Percentiles rank a stretch among this genome's conserved stretches.
Evolutionary conservation across 2,329 filamentous ascomycete genomes (phyloP).

Genomic region (Claviceps citrina): DNA sequence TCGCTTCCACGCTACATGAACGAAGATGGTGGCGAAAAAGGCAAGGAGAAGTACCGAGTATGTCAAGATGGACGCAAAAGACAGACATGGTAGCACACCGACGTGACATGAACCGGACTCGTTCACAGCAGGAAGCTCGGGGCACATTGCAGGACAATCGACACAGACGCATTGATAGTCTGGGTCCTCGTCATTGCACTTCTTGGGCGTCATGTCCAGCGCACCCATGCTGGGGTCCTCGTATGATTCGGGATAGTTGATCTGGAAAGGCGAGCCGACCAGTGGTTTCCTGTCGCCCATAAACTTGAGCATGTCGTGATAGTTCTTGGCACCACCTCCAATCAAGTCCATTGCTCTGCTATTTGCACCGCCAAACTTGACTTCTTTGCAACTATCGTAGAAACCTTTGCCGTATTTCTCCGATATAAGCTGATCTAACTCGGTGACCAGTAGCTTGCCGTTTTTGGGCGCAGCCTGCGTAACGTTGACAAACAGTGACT

Average conservation of each 20-base stretch:
- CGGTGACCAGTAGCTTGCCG: conserved; percentile 54
- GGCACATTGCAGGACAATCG: conserved; percentile 78
- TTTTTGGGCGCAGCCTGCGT: conserved; percentile 53
- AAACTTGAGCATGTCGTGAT: conserved; percentile 75
- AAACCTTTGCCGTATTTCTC: conserved; percentile 73
- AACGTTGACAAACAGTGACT: conserved; percentile 89
- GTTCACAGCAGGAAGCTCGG: conserved; percentile 62
- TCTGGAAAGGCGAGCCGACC: conserved; percentile 90
- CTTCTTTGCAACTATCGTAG: conserved; percentile 95
- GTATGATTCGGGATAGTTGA: conserved; percentile 65
- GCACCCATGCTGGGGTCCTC: conserved; percentile 55
- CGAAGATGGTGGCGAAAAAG: conserved; percentile 50
- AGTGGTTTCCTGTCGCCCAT: conserved; percentile 73
- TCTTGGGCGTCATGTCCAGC: conserved; percentile 57
- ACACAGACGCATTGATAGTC: conserved; percentile 83
- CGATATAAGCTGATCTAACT: conserved; percentile 80
- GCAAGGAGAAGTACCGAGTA: conserved; percentile 63
- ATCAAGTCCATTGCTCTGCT: conserved; percentile 91
- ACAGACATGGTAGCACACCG: conserved; percentile 78
- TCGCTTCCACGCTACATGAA: conserved; percentile 60
- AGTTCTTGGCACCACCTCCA: conserved; percentile 85
- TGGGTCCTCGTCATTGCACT: conserved; percentile 79
- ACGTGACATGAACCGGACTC: conserved; percentile 61
- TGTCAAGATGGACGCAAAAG: conserved; percentile 77
- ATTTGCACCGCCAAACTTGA: conserved; percentile 93